phyloP scores from a whole-genome alignment of 495 filamentous ascomycete species.

The Neurospora sp. region DNA sequence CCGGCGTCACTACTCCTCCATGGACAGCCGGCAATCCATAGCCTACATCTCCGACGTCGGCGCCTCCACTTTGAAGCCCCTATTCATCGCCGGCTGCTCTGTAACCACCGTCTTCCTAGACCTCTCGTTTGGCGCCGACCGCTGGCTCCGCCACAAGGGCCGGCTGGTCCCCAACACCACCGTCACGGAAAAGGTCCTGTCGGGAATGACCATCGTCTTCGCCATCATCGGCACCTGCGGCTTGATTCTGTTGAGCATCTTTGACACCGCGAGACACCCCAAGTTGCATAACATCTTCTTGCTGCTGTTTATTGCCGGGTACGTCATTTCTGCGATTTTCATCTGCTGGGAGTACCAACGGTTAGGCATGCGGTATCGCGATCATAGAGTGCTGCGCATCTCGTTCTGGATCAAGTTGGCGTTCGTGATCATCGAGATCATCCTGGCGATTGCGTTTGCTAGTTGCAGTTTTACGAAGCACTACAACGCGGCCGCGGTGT shows the following conservation, averaged over 20 bases:
- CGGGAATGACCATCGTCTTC: conserved; percentile 56
- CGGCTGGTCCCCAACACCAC: conserved; percentile 62
- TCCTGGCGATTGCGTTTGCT: conserved; percentile 58
- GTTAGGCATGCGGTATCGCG: conserved; percentile 63
- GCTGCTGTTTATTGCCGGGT: conserved; percentile 73
- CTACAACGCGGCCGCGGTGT: conserved; percentile 47
- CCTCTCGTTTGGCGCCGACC: conserved; percentile 67
- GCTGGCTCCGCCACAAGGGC: conserved; percentile 69
- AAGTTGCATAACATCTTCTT: conserved; percentile 67
- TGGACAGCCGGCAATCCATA: conserved; percentile 55
- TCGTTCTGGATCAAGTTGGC: conserved; percentile 74
- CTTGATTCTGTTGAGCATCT: conserved; percentile 71
- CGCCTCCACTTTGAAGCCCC: conserved; percentile 54
- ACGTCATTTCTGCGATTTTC: conserved; percentile 70
- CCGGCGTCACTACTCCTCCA: conserved; percentile 51
- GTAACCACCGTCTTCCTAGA: conserved; percentile 80
- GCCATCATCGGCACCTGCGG: conserved; percentile 67
- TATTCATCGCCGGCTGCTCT: conserved; percentile 74
- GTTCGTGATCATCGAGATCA: conserved; percentile 73
- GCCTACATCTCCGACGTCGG: conserved; percentile 88
- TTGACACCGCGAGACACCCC: conserved; percentile 63
- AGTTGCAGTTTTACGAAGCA: conserved; percentile 26
- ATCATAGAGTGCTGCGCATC: conserved; percentile 58
- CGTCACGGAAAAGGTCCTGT: conserved; percentile 56
- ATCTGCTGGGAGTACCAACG: conserved; percentile 83